phyloP scores from a whole-genome alignment of 768 basidiomycete genomes.

The Boletus rubescentipes region DNA sequence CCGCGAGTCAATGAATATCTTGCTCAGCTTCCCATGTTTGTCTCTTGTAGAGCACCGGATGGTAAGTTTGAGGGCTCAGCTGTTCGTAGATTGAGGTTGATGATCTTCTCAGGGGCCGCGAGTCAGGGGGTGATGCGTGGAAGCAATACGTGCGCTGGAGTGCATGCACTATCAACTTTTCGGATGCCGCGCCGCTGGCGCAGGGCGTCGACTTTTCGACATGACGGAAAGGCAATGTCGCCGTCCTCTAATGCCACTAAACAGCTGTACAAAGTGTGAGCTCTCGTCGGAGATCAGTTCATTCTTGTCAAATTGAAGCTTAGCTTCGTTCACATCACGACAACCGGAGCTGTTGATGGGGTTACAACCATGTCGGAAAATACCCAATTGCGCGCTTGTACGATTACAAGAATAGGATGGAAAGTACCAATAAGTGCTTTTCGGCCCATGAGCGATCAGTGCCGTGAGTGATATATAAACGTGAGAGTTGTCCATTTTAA shows the following conservation, averaged over 20 bases:
- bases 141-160: conserved; percentile 94
- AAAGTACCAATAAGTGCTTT: conserved; percentile 12
- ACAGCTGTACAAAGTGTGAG: conserved; percentile 8
- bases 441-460: conserved; percentile 31
- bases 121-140: conserved; percentile 99
- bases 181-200: conserved; percentile 83
- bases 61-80: conserved; percentile 45
- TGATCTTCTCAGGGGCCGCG: conserved; percentile 68
- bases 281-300: conserved; percentile 8
- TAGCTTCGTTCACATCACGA: conserved; percentile 28
- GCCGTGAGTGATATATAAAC: conserved; percentile 36
- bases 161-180: conserved; percentile 92
- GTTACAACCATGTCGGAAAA: conserved; percentile 5
- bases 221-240: conserved; percentile 26
- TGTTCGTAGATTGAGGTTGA: conserved; percentile 21
- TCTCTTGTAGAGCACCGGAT: conserved; percentile 68
- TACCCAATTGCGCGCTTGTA: conserved; percentile 11
- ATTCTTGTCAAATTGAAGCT: conserved; percentile 12
- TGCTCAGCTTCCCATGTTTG: conserved; percentile 16
- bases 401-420: conserved; percentile 26
- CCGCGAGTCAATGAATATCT: conserved; percentile 10
- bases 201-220: conserved; percentile 86
- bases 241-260: background rate
- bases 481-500: conserved; percentile 30
- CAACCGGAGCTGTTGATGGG: conserved; percentile 16